Evolutionary conservation across 176 grass and related monocot genomes (phyloP).

Genomic region (Avena eriantha): DNA sequence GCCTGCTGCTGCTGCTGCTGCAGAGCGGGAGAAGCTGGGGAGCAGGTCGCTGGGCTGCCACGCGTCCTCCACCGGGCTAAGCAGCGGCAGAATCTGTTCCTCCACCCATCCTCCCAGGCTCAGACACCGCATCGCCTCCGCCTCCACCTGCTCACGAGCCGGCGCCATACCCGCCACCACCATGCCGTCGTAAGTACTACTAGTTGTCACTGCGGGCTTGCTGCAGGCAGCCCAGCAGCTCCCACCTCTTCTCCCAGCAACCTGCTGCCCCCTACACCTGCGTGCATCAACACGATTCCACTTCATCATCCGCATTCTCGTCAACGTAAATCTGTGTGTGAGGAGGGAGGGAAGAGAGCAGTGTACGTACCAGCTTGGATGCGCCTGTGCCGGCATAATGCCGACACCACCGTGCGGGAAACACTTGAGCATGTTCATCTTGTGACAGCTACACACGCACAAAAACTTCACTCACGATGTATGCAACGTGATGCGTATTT

Average conservation of each 20-base stretch:
- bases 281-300: neutral
- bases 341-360: neutral
- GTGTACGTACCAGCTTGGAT: slow-evolving; percentile 15
- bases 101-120: slow-evolving; percentile 32
- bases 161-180: neutral
- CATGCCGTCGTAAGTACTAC: neutral
- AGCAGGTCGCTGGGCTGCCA: slow-evolving; percentile 48
- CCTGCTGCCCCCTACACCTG: neutral
- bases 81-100: slow-evolving; percentile 31
- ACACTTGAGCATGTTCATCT: neutral
- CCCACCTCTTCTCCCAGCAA: neutral
- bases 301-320: slow-evolving; percentile 2
- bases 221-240: neutral
- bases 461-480: neutral
- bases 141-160: neutral
- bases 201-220: neutral
- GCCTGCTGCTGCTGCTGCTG: slow-evolving; percentile 23
- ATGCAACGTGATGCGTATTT: neutral
- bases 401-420: neutral
- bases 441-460: neutral
- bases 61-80: slow-evolving; percentile 37
- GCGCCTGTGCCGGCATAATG: neutral
- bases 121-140: neutral
- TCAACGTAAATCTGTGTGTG: neutral
- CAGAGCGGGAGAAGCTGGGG: slow-evolving; percentile 24